Percentiles rank a stretch among this genome's conserved stretches.
phyloP scores from a whole-genome alignment of 2,329 filamentous ascomycete species.

The Berkeleyomyces basicola region DNA sequence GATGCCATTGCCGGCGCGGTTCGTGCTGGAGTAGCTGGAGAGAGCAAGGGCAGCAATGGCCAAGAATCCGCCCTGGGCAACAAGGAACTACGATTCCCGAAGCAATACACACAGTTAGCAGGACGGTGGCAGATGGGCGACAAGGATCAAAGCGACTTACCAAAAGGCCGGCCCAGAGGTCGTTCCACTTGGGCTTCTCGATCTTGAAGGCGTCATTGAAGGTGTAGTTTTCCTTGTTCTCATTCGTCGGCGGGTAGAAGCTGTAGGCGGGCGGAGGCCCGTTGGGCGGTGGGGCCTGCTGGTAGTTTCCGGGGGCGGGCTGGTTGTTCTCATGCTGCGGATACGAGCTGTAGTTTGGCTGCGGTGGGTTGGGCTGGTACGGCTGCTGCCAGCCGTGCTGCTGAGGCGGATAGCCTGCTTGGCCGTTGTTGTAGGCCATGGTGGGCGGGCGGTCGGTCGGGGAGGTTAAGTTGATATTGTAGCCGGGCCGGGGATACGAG shows the following conservation, averaged over 20 bases:
- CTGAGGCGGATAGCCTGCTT: constrained; percentile 15
- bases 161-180: constrained; percentile 74
- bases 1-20: constrained; percentile 63
- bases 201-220: constrained; percentile 77
- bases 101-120: background rate
- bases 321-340: constrained; percentile 12
- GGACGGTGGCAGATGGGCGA: background rate
- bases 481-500: background rate
- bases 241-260: constrained; percentile 23
- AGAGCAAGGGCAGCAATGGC: constrained; percentile 63
- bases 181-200: constrained; percentile 73
- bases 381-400: constrained; percentile 18
- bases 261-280: constrained; percentile 21
- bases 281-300: constrained; percentile 18
- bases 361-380: constrained; percentile 18
- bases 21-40: constrained; percentile 58
- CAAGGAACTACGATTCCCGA: constrained; percentile 38
- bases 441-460: background rate
- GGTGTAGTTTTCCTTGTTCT: constrained; percentile 31
- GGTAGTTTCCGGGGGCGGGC: constrained; percentile 15
- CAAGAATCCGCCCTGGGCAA: constrained; percentile 55
- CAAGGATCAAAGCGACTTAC: constrained; percentile 25
- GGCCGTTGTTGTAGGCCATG: constrained; percentile 11
- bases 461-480: background rate
- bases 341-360: constrained; percentile 16